These are phyloP conservation scores for Leccinum disarticulatum DNA, from an alignment of 768 basidiomycete species.

Conservation along the genomic window DNA sequence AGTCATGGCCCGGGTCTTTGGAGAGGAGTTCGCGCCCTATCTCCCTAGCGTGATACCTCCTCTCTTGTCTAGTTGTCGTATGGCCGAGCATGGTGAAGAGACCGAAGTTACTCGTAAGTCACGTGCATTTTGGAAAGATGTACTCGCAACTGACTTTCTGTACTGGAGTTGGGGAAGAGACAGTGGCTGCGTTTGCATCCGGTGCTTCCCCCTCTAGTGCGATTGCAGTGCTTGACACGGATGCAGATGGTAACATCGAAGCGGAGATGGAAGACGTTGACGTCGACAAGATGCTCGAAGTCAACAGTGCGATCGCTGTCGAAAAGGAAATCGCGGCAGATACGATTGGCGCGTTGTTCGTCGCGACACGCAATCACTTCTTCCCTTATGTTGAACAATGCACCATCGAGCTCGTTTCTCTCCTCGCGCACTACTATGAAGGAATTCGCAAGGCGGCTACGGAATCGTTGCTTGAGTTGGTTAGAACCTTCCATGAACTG, in stretches of 20 bases:
- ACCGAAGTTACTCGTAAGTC: constrained; percentile 42
- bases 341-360: constrained; percentile 89
- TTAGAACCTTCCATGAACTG: constrained; percentile 90
- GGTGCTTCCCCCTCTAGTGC: constrained; percentile 73
- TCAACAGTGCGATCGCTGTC: constrained; percentile 94
- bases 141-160: constrained; percentile 4
- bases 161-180: constrained; percentile 48
- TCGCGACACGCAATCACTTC: constrained; percentile 79
- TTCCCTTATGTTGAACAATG: constrained; percentile 86
- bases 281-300: constrained; percentile 84
- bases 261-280: constrained; percentile 77
- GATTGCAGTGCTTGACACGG: constrained; percentile 57
- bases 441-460: constrained; percentile 94
- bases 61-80: constrained; percentile 78
- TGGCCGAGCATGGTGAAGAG: constrained; percentile 76
- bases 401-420: constrained; percentile 72
- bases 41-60: constrained; percentile 84
- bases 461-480: constrained; percentile 83
- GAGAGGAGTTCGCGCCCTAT: constrained; percentile 88
- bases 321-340: constrained; percentile 99
- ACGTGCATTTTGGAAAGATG: background rate
- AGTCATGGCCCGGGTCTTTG: constrained; percentile 97
- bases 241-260: constrained; percentile 54
- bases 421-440: constrained; percentile 93
- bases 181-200: constrained; percentile 63